Conservation (phyloP, 2,329 filamentous ascomycete genomes). For the Nemania sp. region DNA sequence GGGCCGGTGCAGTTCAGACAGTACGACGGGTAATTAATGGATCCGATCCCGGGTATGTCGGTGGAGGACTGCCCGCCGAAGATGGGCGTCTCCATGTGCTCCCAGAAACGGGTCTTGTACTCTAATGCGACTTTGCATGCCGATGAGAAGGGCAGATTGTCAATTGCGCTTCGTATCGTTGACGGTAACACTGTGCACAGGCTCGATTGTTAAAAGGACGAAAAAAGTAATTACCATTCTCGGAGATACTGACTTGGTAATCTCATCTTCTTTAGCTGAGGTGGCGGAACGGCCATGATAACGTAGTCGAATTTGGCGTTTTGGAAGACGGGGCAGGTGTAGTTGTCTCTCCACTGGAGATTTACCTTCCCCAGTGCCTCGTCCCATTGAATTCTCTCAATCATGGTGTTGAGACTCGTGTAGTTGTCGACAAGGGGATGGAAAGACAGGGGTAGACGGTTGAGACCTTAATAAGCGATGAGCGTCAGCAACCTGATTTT, state of each 20-base stretch:
- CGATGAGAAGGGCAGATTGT: neutral
- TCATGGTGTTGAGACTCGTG: neutral
- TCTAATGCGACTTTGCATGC: neutral
- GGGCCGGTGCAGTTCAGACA: neutral
- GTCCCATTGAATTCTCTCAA: neutral
- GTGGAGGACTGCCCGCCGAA: neutral
- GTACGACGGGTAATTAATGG: neutral
- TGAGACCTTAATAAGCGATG: neutral
- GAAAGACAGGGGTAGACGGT: neutral
- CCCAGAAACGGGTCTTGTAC: neutral
- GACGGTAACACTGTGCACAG: neutral
- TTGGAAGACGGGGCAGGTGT: neutral
- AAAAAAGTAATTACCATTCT: too few relatives aligned
- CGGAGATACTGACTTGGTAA: neutral
- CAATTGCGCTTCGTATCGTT: neutral
- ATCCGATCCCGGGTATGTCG: neutral
- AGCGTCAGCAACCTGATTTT: neutral
- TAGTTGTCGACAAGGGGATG: neutral
- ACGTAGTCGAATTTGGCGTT: neutral
- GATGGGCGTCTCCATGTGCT: neutral
- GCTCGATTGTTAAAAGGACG: neutral
- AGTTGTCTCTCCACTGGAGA: neutral
- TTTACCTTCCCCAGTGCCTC: neutral
- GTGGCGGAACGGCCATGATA: neutral
- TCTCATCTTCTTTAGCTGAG: neutral